phyloP scores from a whole-genome alignment of 2,329 filamentous ascomycete species.

The Ilyonectria robusta region DNA sequence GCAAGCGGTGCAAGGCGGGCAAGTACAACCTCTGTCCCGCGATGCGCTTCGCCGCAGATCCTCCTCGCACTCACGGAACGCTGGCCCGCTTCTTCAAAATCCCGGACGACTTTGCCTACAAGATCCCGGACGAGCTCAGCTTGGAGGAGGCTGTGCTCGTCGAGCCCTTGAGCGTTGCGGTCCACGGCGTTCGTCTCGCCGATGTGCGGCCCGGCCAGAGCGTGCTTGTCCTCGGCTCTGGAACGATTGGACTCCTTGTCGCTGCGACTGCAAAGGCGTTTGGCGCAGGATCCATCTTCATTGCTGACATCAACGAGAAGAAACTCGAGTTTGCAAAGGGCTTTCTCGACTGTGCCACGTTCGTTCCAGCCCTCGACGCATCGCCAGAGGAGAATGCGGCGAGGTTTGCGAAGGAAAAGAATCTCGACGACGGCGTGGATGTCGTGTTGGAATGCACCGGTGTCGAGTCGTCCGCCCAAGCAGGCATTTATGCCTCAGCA shows the following conservation, averaged over 20 bases:
- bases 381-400: slow-evolving; percentile 32
- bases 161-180: slow-evolving; percentile 87
- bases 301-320: slow-evolving; percentile 36
- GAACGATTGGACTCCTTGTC: slow-evolving; percentile 88
- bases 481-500: slow-evolving; percentile 24
- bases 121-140: slow-evolving; percentile 81
- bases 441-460: slow-evolving; percentile 39
- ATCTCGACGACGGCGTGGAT: slow-evolving; percentile 81
- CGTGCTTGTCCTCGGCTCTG: slow-evolving; percentile 89
- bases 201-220: slow-evolving; percentile 78
- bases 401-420: slow-evolving; percentile 14
- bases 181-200: slow-evolving; percentile 85
- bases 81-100: slow-evolving; percentile 87
- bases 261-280: slow-evolving; percentile 86
- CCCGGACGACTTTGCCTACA: slow-evolving; percentile 93
- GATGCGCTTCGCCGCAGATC: slow-evolving; percentile 93
- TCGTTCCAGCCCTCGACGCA: background rate
- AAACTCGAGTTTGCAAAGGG: slow-evolving; percentile 39
- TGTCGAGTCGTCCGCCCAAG: slow-evolving; percentile 34
- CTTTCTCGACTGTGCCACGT: slow-evolving; percentile 27
- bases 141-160: slow-evolving; percentile 90
- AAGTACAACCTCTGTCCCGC: slow-evolving; percentile 90
- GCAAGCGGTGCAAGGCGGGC: slow-evolving; percentile 82
- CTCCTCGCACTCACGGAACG: slow-evolving; percentile 86
- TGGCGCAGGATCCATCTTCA: slow-evolving; percentile 74